phyloP scores from a whole-genome alignment of 352 stramenopile genomes.

The Halophytophthora batemanensis region DNA sequence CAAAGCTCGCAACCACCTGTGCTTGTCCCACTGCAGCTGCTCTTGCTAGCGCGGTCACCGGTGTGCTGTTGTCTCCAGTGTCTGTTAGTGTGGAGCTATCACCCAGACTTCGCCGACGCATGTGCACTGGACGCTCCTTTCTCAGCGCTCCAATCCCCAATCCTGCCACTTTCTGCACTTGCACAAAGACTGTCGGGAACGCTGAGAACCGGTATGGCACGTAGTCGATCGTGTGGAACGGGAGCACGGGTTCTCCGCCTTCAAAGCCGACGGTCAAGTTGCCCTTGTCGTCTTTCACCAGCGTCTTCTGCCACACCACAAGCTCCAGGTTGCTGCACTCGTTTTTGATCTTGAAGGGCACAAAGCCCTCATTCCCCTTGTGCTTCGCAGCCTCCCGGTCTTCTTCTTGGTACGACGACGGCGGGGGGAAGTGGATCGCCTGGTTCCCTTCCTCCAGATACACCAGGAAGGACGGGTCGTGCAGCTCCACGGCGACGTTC shows the following conservation, averaged over 20 bases:
- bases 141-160: slow-evolving; percentile 29
- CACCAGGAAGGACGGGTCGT: slow-evolving; percentile 74
- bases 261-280: slow-evolving; percentile 50
- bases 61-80: slow-evolving; percentile 2
- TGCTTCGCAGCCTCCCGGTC: slow-evolving; percentile 27
- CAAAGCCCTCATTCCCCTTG: slow-evolving; percentile 57
- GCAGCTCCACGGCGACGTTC: slow-evolving; percentile 76
- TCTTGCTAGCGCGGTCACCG: slow-evolving; percentile 20
- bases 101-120: slow-evolving; percentile 5
- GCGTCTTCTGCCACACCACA: slow-evolving; percentile 79
- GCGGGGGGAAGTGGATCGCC: slow-evolving; percentile 18
- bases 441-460: slow-evolving; percentile 48
- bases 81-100: slow-evolving; percentile 7
- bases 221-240: slow-evolving; percentile 80
- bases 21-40: slow-evolving; percentile 21
- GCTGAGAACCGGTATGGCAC: slow-evolving; percentile 68
- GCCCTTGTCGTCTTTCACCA: slow-evolving; percentile 48
- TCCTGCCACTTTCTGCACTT: slow-evolving; percentile 66
- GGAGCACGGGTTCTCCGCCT: slow-evolving; percentile 63
- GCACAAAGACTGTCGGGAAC: slow-evolving; percentile 64
- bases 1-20: slow-evolving; percentile 66
- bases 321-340: slow-evolving; percentile 76
- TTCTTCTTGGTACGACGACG: slow-evolving; percentile 26
- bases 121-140: slow-evolving; percentile 22
- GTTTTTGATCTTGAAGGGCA: slow-evolving; percentile 81